A percentile compares a stretch with the other conserved stretches of the same genome.
phyloP scores from a whole-genome alignment of 192 early-diverging fungal species.

The Cetraspora pellucida region DNA sequence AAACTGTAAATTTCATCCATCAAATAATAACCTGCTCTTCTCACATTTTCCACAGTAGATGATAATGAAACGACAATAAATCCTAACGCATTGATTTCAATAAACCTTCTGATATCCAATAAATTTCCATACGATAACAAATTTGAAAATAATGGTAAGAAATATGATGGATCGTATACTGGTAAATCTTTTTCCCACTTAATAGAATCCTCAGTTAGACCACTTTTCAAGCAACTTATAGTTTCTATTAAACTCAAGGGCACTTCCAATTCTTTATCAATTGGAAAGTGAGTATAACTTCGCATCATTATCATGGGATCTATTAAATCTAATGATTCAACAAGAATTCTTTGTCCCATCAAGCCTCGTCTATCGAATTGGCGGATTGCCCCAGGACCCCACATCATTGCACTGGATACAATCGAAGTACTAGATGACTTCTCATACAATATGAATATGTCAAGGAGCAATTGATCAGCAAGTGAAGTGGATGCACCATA shows the following conservation, averaged over 20 bases:
- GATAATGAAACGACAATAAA: slow-evolving; percentile 67
- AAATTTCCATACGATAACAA: slow-evolving; percentile 50
- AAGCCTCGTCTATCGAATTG: slow-evolving; percentile 37
- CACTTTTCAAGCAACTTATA: not conserved
- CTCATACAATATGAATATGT: slow-evolving; percentile 63
- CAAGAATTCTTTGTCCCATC: slow-evolving; percentile 47
- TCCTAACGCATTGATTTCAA: slow-evolving; percentile 73
- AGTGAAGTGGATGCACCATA: slow-evolving; percentile 61
- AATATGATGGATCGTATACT: slow-evolving; percentile 69
- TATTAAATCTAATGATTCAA: slow-evolving; percentile 62
- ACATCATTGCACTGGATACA: slow-evolving; percentile 56
- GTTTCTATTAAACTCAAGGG: not conserved
- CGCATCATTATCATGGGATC: slow-evolving; percentile 68
- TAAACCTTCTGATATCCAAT: slow-evolving; percentile 62
- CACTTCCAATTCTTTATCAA: slow-evolving; percentile 43
- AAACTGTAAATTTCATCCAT: slow-evolving; percentile 66
- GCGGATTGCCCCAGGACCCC: slow-evolving; percentile 55
- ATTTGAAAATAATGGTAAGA: slow-evolving; percentile 70
- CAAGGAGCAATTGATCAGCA: slow-evolving; percentile 60
- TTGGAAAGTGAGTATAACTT: slow-evolving; percentile 57
- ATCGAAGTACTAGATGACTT: slow-evolving; percentile 58
- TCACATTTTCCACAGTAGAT: slow-evolving; percentile 52
- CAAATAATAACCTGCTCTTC: slow-evolving; percentile 66
- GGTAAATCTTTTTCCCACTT: slow-evolving; percentile 31
- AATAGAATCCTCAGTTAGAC: too few relatives aligned